A percentile compares a stretch with the other conserved stretches of the same genome.
Conservation (phyloP, 1,139 yeast genomes). For the Suhomyces maxii region DNA sequence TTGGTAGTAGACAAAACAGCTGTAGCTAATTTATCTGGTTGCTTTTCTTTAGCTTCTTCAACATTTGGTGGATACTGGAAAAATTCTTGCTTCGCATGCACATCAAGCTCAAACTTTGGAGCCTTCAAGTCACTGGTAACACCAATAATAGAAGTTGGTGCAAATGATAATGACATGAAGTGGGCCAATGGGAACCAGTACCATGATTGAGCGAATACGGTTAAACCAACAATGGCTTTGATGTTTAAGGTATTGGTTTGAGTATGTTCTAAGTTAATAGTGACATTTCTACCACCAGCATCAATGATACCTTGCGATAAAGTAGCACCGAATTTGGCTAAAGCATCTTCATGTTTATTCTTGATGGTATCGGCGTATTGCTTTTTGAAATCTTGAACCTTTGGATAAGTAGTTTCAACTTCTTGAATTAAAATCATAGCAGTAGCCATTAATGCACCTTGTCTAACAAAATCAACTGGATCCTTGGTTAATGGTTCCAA, state of each 20-base stretch:
- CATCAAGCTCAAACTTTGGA: slow-evolving; percentile 79
- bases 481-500: slow-evolving; percentile 92
- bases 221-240: slow-evolving; percentile 89
- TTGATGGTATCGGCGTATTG: slow-evolving; percentile 72
- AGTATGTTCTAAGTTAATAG: slow-evolving; percentile 85
- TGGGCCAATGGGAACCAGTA: slow-evolving; percentile 98
- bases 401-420: slow-evolving; percentile 80
- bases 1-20: slow-evolving; percentile 94
- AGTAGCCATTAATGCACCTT: slow-evolving; percentile 92
- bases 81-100: slow-evolving; percentile 75
- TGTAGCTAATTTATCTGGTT: slow-evolving; percentile 85
- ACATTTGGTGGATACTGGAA: slow-evolving; percentile 91
- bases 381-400: slow-evolving; percentile 75
- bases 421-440: slow-evolving; percentile 94
- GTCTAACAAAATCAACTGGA: slow-evolving; percentile 95
- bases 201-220: slow-evolving; percentile 93
- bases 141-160: slow-evolving; percentile 90
- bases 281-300: slow-evolving; percentile 98
- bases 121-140: slow-evolving; percentile 82
- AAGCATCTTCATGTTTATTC: slow-evolving; percentile 92
- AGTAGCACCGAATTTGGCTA: slow-evolving; percentile 97
- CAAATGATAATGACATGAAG: slow-evolving; percentile 85
- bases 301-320: slow-evolving; percentile 96
- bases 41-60: slow-evolving; percentile 78
- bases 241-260: slow-evolving; percentile 89